These are phyloP conservation scores for Porpolomopsis calyptriformis DNA, from an alignment of 768 basidiomycete genomes.

Conservation along the genomic window DNA sequence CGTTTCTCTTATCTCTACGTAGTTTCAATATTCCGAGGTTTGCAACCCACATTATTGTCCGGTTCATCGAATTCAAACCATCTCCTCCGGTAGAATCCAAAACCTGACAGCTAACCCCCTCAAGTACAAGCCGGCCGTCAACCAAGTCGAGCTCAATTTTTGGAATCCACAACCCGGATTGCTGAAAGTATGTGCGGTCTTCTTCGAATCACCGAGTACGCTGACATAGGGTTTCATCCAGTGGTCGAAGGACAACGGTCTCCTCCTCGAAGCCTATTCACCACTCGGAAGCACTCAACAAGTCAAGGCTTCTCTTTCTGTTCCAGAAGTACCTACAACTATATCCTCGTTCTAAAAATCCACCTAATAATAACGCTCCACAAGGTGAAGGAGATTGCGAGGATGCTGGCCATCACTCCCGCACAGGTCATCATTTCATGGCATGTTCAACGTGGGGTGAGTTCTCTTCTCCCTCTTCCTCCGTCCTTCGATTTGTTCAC, in stretches of 20 bases:
- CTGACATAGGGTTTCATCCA: conserved; percentile 15
- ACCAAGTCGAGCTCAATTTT: conserved; percentile 72
- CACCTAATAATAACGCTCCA: neutral
- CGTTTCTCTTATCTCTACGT: neutral
- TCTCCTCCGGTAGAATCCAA: conserved; percentile 31
- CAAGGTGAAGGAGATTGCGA: conserved; percentile 47
- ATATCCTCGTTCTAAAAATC: neutral
- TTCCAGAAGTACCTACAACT: conserved; percentile 36
- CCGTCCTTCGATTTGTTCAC: neutral
- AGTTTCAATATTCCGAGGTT: conserved; percentile 53
- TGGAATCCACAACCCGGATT: conserved; percentile 72
- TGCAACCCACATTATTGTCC: conserved; percentile 13
- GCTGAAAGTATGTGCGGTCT: conserved; percentile 35
- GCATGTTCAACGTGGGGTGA: conserved; percentile 66
- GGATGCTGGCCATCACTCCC: conserved; percentile 57
- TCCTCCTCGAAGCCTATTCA: conserved; percentile 69
- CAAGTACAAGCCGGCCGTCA: conserved; percentile 55
- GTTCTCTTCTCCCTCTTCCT: conserved; percentile 15
- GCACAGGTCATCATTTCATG: conserved; percentile 69
- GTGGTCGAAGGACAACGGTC: conserved; percentile 57
- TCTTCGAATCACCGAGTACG: neutral
- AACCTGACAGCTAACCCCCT: conserved; percentile 53
- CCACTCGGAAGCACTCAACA: conserved; percentile 56
- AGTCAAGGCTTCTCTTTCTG: conserved; percentile 45
- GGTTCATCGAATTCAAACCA: conserved; percentile 33